phyloP scores from a whole-genome alignment of 2,329 filamentous ascomycete genomes.

The Pyrenophora teres region DNA sequence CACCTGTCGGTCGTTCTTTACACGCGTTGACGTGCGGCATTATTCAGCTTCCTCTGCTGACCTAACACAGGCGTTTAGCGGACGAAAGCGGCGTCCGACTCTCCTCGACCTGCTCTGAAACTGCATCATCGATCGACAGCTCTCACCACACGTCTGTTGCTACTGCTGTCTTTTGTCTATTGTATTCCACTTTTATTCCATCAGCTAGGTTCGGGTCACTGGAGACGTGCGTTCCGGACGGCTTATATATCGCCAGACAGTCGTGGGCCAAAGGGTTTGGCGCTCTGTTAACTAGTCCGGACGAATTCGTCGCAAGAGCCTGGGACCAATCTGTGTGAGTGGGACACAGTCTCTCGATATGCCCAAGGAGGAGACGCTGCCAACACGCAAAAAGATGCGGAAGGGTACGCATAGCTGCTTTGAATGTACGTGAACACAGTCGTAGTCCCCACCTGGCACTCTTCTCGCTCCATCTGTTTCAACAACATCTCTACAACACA shows the following conservation, averaged over 20 bases:
- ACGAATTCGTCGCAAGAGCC: slow-evolving; percentile 27
- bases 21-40: slow-evolving; percentile 6
- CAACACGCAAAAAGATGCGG: slow-evolving; percentile 50
- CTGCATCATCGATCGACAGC: slow-evolving; percentile 2
- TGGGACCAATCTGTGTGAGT: slow-evolving; percentile 7
- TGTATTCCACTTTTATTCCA: background rate
- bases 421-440: slow-evolving; percentile 46
- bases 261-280: slow-evolving; percentile 8
- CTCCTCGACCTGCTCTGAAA: slow-evolving; percentile 8
- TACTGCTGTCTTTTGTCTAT: background rate
- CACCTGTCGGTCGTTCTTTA: slow-evolving; percentile 6
- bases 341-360: slow-evolving; percentile 28
- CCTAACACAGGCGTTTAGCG: slow-evolving; percentile 16
- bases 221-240: background rate
- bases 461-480: slow-evolving; percentile 4
- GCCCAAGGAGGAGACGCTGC: slow-evolving; percentile 44
- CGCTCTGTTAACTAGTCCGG: slow-evolving; percentile 13
- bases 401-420: slow-evolving; percentile 53
- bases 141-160: slow-evolving; percentile 13
- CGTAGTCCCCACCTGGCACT: slow-evolving; percentile 5
- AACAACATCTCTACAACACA: slow-evolving; percentile 4
- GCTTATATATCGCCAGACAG: slow-evolving; percentile 12
- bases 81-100: slow-evolving; percentile 20
- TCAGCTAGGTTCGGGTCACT: background rate
- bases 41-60: slow-evolving; percentile 19